These are phyloP conservation scores for Trametes pubescens DNA, from an alignment of 1,284 basidiomycete genomes.

Conservation along the genomic window DNA sequence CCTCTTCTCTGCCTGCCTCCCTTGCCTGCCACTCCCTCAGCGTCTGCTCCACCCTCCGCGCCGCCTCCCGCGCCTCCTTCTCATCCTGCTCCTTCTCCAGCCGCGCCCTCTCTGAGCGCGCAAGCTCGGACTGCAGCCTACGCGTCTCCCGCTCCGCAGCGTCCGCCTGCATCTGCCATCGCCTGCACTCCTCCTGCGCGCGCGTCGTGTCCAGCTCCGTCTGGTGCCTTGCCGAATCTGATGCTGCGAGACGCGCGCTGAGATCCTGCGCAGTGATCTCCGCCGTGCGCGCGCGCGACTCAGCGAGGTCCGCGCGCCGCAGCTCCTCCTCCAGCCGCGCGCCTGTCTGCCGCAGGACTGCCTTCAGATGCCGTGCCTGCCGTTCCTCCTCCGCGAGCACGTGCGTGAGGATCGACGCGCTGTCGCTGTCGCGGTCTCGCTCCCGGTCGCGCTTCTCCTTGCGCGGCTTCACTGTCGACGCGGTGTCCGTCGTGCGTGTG, in stretches of 20 bases:
- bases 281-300: conserved; percentile 59
- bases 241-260: conserved; percentile 46
- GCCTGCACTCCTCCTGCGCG: conserved; percentile 57
- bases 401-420: conserved; percentile 47
- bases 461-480: conserved; percentile 29
- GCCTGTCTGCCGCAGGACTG: conserved; percentile 58
- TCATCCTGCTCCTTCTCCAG: conserved; percentile 57
- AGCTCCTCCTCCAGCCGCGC: conserved; percentile 67
- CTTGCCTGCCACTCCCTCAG: conserved; percentile 57
- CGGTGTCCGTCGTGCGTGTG: conserved; percentile 20
- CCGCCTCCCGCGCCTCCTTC: conserved; percentile 55
- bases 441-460: conserved; percentile 36
- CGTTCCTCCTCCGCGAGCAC: conserved; percentile 71
- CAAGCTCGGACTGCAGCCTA: conserved; percentile 52
- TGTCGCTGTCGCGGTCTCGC: conserved; percentile 40
- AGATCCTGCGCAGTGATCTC: conserved; percentile 58
- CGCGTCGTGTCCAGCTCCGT: conserved; percentile 55
- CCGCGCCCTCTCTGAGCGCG: conserved; percentile 52
- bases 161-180: conserved; percentile 58
- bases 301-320: conserved; percentile 59
- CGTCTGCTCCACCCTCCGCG: conserved; percentile 54
- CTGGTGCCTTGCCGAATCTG: conserved; percentile 56
- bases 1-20: conserved; percentile 56
- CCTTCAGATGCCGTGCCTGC: conserved; percentile 63
- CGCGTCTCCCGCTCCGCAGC: conserved; percentile 57